Percentiles rank a stretch among this genome's conserved stretches.
Conservation (phyloP, 2,329 filamentous ascomycete genomes). For the Neofusicoccum parvum region DNA sequence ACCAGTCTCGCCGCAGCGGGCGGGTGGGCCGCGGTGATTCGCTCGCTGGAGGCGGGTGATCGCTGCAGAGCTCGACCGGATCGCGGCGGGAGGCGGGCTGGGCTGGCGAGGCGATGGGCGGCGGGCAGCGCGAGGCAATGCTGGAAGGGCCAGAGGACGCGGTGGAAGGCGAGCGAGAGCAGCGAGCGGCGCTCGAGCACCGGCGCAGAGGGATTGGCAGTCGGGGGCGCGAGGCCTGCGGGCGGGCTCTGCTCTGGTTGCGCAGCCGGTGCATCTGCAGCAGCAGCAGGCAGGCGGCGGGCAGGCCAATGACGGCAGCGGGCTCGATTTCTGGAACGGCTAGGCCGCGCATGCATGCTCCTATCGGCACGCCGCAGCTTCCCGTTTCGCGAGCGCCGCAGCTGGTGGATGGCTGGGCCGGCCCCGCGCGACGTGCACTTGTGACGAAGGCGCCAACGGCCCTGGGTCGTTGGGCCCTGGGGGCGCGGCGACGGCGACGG, state of each 20-base stretch:
- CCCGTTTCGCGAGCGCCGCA: slow-evolving; percentile 14
- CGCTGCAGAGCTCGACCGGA: slow-evolving; percentile 8
- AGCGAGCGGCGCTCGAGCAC: slow-evolving; percentile 3
- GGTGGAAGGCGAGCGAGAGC: slow-evolving; percentile 11
- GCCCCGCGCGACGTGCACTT: neutral
- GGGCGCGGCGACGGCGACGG: no score
- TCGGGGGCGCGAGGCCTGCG: neutral
- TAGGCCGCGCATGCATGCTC: slow-evolving; percentile 5
- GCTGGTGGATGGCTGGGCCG: neutral
- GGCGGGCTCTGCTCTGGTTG: neutral
- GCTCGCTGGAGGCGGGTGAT: slow-evolving; percentile 1
- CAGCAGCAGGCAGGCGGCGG: neutral
- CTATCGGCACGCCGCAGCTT: slow-evolving; percentile 4
- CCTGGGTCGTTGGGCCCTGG: neutral
- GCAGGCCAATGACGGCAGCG: slow-evolving; percentile 10
- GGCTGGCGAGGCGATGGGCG: neutral
- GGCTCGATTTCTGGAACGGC: slow-evolving; percentile 9
- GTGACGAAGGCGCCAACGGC: neutral
- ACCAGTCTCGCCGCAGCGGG: neutral
- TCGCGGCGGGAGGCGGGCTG: slow-evolving; percentile 1
- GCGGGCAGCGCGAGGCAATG: neutral
- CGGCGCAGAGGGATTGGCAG: slow-evolving; percentile 1
- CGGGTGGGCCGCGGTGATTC: slow-evolving; percentile 1
- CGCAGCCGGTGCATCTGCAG: neutral
- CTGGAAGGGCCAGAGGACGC: neutral